A percentile compares a stretch with the other conserved stretches of the same genome.
phyloP scores from a whole-genome alignment of 805 yeast genomes.

The Candida manassasensis region DNA sequence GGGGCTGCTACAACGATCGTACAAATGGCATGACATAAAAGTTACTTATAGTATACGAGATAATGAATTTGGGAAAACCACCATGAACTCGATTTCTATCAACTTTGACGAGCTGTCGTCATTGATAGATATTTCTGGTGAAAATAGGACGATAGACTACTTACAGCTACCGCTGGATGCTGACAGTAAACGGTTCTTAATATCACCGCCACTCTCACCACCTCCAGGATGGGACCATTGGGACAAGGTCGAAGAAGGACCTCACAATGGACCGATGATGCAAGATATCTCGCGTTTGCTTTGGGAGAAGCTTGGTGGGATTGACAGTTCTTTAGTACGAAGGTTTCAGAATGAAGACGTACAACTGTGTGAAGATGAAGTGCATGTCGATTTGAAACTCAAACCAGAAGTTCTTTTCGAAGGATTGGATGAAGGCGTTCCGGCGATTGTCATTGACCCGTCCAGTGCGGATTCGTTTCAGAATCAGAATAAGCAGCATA shows the following conservation, averaged over 20 bases:
- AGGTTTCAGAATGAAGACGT: constrained; percentile 18
- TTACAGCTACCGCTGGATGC: constrained; percentile 38
- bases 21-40: constrained; percentile 14
- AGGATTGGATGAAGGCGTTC: constrained; percentile 34
- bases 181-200: constrained; percentile 34
- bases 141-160: constrained; percentile 18
- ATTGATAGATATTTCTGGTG: constrained; percentile 2
- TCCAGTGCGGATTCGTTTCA: constrained; percentile 11
- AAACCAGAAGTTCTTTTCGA: constrained; percentile 35
- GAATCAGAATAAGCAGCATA: neutral
- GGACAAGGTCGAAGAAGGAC: constrained; percentile 39
- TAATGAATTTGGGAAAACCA: constrained; percentile 16
- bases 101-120: constrained; percentile 5
- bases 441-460: constrained; percentile 37
- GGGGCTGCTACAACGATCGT: constrained; percentile 11
- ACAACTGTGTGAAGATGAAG: constrained; percentile 3
- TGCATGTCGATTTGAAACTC: constrained; percentile 16
- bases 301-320: constrained; percentile 42
- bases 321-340: constrained; percentile 31
- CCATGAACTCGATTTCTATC: constrained; percentile 2
- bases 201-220: constrained; percentile 43
- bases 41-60: constrained; percentile 32
- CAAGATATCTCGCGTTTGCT: constrained; percentile 38
- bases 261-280: constrained; percentile 31
- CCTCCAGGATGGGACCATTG: constrained; percentile 42